phyloP scores from a whole-genome alignment of 2,329 filamentous ascomycete genomes.

The Pseudopithomyces chartarum region DNA sequence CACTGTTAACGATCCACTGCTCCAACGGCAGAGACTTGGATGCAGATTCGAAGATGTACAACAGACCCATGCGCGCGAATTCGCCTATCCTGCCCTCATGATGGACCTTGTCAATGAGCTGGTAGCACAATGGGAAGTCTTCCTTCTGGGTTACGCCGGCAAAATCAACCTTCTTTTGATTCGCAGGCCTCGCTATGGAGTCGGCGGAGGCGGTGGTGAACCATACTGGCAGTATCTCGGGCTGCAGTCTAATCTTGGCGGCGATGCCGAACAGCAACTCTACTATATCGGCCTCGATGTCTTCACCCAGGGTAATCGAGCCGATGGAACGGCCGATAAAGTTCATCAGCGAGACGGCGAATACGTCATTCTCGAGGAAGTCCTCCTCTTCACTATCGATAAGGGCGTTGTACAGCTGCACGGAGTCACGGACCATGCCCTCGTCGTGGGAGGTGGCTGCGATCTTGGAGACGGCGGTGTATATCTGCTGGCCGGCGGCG shows the following conservation, averaged over 20 bases:
- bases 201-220: constrained; percentile 66
- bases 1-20: constrained; percentile 96
- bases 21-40: constrained; percentile 82
- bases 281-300: constrained; percentile 86
- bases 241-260: constrained; percentile 91
- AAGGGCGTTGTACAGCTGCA: constrained; percentile 85
- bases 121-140: constrained; percentile 94
- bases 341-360: constrained; percentile 85
- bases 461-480: constrained; percentile 86
- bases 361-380: constrained; percentile 83
- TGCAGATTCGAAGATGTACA: constrained; percentile 95
- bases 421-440: constrained; percentile 81
- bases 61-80: constrained; percentile 88
- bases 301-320: constrained; percentile 71
- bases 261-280: constrained; percentile 95
- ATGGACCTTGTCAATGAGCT: constrained; percentile 95
- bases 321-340: constrained; percentile 80
- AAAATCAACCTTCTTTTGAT: constrained; percentile 70
- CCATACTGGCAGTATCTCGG: constrained; percentile 86
- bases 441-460: constrained; percentile 84
- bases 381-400: constrained; percentile 97
- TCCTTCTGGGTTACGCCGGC: constrained; percentile 83
- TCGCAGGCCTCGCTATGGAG: constrained; percentile 46
- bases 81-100: constrained; percentile 93
- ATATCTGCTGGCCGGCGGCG: constrained; percentile 84